Base-by-base conservation (phyloP, 225 moss, liverwort and hornwort genomes). In the Rhytidiadelphus loreus region DNA sequence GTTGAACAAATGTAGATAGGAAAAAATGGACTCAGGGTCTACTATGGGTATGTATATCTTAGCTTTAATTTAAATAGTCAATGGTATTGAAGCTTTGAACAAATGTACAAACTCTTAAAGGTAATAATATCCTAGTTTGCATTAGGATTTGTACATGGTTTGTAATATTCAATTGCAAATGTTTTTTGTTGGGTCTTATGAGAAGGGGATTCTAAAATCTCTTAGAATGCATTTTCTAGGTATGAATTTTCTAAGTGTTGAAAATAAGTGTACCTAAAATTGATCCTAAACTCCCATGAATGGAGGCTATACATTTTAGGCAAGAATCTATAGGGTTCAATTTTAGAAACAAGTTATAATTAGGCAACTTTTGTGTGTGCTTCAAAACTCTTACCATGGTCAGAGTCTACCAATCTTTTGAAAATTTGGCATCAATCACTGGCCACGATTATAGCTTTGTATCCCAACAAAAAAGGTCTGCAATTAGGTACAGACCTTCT, bases 181-280 rank as follows among this genome's bases (percentile, higher is more conserved):
- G 1, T 15, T 37, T n/a, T 11, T 39, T 18, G 4, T 25, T 6
- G 1, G 6, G 2, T 56, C 2, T 6, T 16, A 26, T n/a, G 0
- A 28, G 0, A 55, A 24, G 2, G 11, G 0, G 7, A 41, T 57
- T 57, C 6, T 28, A 7, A 0, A 58, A 16, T 7, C 17, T 12
- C 0, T 58, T 18, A 9, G 2, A 56, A 11, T n/a, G 2, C 5
- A 37, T 8, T 77, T 35, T 23, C 6, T 5, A 15, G 4, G 19
- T 15, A 2, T 15, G 9, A 13, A 56, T 16, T 7, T n/a, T 77
- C 4, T 7, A 19, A 32, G 7, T 17, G 30, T 30, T 74, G 20
- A 74, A 46, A 46, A 46, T 11, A 23, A 14, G 3, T 33, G 2
- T 1, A 23, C 8, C 23, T 23, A 13, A 35, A 35, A 8, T 22